Percentiles rank a stretch among this genome's conserved stretches.
Evolutionary conservation across 2,329 filamentous ascomycete genomes (phyloP).

Genomic region (Colletotrichum cordylinicola): DNA sequence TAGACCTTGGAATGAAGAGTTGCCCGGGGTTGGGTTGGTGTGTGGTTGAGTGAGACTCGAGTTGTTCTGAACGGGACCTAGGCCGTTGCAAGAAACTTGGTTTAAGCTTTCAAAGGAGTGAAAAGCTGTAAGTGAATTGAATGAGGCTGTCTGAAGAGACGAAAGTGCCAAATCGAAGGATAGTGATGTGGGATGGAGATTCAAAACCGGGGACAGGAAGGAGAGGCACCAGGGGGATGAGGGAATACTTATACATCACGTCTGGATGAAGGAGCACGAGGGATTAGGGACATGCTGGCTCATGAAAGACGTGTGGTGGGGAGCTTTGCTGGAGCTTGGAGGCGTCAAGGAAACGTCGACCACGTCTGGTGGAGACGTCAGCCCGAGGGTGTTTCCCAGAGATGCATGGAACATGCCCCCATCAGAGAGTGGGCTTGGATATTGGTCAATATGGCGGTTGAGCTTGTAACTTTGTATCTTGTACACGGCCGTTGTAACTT

Average conservation of each 20-base stretch:
- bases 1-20: neutral
- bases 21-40: slow-evolving; percentile 9
- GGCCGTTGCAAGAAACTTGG: neutral
- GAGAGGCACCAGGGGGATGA: neutral
- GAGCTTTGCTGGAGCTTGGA: slow-evolving; percentile 6
- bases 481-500: slow-evolving; percentile 13
- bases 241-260: slow-evolving; percentile 13
- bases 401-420: slow-evolving; percentile 16
- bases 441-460: neutral
- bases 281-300: neutral
- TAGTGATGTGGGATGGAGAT: slow-evolving; percentile 17
- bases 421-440: slow-evolving; percentile 16
- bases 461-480: neutral
- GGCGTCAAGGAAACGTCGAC: slow-evolving; percentile 4
- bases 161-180: slow-evolving; percentile 15
- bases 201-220: neutral
- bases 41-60: slow-evolving; percentile 1
- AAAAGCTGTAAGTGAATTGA: slow-evolving; percentile 17
- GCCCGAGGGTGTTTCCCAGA: slow-evolving; percentile 19
- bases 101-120: slow-evolving; percentile 22
- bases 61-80: slow-evolving; percentile 7
- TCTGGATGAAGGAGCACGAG: neutral
- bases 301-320: slow-evolving; percentile 14
- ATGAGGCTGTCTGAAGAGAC: slow-evolving; percentile 21
- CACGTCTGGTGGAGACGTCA: neutral